Evolutionary conservation across 192 early-diverging fungal species (phyloP), one percentile per base, ranked within the genome.

Genomic region (Lunasporangiospora selenospora): DNA sequence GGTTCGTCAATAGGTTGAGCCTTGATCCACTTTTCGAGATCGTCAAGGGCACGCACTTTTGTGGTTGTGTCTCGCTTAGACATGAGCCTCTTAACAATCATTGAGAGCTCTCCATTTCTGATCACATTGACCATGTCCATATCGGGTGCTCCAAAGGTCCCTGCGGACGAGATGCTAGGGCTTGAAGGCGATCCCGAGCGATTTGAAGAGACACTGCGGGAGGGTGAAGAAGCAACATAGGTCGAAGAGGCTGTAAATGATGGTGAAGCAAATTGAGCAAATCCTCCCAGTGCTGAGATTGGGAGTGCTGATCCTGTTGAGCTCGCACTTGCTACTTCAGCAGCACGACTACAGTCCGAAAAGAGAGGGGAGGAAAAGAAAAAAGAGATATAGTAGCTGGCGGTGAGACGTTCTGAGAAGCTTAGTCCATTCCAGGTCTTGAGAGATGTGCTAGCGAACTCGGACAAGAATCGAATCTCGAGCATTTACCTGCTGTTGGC

Each of bases 51-150:
- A 26, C 92, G 94, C 26, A 90, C 70, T 73, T 90, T 92, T 44
- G 97, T 99, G 27, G 81, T 88, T 7, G 92, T 76, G 62, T 99
- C 97, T 44, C 88, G 87, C 67, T 99, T 99, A 18, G 85, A 77
- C 60, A 73, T 73, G 27, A 97, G 82, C 53, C 88, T 88, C 65
- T 95, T 95, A 27, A 99, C 63, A 41, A 96, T 86, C 41, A 94
- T 81, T 21, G 86, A 75, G 19, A 93, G 52, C 8, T 88, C 80
- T 8, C 83, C 78, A 42, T 88, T 83, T 15, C 82, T 82, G 41
- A 81, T 64, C 15, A 53, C 60, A 30, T 31, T 73, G 33, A 71
- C 67, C 12, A 62, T 54, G 13, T 73, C 69, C 23, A 78, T 36
- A 71, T 82, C 57, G 87, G 51, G 48, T 52, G 80, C 32, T 41